phyloP scores from a whole-genome alignment of 805 yeast genomes.

The Lachancea fermentati region DNA sequence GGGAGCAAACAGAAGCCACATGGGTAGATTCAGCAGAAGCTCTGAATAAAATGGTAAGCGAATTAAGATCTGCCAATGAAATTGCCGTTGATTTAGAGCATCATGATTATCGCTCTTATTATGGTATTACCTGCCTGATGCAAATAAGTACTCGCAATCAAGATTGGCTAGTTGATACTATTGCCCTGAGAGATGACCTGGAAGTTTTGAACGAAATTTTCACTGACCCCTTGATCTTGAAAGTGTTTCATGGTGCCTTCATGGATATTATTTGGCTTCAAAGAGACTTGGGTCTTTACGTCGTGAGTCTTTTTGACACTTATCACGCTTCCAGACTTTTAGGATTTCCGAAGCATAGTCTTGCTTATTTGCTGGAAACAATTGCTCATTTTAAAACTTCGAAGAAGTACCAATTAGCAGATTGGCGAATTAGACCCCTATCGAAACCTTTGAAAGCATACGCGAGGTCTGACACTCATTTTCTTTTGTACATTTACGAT shows the following conservation, averaged over 20 bases:
- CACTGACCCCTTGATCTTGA: slow-evolving; percentile 72
- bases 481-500: slow-evolving; percentile 74
- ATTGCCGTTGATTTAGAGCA: slow-evolving; percentile 95
- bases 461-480: slow-evolving; percentile 95
- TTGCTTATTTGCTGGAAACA: slow-evolving; percentile 76
- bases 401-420: slow-evolving; percentile 92
- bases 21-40: slow-evolving; percentile 65
- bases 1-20: slow-evolving; percentile 58
- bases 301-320: slow-evolving; percentile 89
- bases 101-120: slow-evolving; percentile 85
- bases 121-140: slow-evolving; percentile 89
- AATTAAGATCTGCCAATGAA: slow-evolving; percentile 46
- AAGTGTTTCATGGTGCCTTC: slow-evolving; percentile 92
- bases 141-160: slow-evolving; percentile 78
- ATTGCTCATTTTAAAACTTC: slow-evolving; percentile 83
- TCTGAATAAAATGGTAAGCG: slow-evolving; percentile 49
- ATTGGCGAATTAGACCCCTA: slow-evolving; percentile 91
- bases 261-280: slow-evolving; percentile 98
- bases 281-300: slow-evolving; percentile 85
- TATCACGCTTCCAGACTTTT: slow-evolving; percentile 79
- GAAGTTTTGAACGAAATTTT: slow-evolving; percentile 64
- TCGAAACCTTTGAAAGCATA: slow-evolving; percentile 69
- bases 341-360: slow-evolving; percentile 75
- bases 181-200: slow-evolving; percentile 70
- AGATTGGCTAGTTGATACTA: slow-evolving; percentile 85